These are phyloP conservation scores for Allium fistulosum DNA, from an alignment of 106 monocot genomes.

Conservation along the genomic window DNA sequence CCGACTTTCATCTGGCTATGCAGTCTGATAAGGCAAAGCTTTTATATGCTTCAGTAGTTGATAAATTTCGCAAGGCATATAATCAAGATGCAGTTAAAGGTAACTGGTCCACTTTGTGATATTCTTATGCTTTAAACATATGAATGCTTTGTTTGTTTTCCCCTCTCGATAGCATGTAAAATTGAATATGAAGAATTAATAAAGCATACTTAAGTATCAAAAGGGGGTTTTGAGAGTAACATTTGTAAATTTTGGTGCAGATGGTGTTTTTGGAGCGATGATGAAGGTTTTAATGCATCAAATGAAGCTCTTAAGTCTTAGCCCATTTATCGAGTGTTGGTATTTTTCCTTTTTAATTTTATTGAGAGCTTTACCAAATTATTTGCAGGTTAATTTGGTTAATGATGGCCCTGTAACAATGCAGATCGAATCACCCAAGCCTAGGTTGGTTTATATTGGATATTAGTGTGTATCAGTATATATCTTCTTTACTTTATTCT, in stretches of 20 bases:
- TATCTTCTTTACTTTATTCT: too few relatives aligned
- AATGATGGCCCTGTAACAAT: constrained; percentile 99
- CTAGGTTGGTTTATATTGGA: constrained; percentile 16
- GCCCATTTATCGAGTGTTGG: background rate
- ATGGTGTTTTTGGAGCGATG: constrained; percentile 85
- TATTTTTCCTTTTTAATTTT: background rate
- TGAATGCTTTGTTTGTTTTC: background rate
- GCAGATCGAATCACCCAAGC: constrained; percentile 69
- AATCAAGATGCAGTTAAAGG: constrained; percentile 68
- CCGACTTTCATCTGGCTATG: constrained; percentile 97
- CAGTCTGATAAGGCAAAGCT: constrained; percentile 69
- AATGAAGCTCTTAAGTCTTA: background rate
- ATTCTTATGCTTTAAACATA: background rate
- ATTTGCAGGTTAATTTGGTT: constrained; percentile 71
- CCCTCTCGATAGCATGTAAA: background rate
- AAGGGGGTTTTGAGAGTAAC: background rate
- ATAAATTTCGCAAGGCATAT: constrained; percentile 66
- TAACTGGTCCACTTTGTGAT: constrained; percentile 8
- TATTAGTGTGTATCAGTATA: too few relatives aligned
- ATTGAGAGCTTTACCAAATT: background rate
- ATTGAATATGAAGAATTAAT: background rate
- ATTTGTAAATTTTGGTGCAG: constrained; percentile 6
- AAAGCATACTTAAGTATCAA: too few relatives aligned
- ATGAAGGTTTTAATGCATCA: constrained; percentile 58
- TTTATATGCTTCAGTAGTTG: constrained; percentile 75